Percentiles rank a stretch among this genome's conserved stretches.
Evolutionary conservation across 352 stramenopile genomes (phyloP).

Genomic region (Albugo laibachii): DNA sequence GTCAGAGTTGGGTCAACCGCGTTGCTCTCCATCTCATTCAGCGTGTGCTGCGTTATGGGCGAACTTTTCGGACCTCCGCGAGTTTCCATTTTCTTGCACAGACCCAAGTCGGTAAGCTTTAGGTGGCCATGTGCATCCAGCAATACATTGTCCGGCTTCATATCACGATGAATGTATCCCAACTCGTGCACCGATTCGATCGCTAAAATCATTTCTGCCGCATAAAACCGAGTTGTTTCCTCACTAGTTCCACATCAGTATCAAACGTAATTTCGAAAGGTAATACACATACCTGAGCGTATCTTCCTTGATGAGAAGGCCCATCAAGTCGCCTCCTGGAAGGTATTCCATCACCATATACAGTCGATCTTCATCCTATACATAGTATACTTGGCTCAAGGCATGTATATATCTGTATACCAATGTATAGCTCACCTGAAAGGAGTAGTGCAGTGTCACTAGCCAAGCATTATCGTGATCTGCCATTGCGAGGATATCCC

Average conservation of each 20-base stretch:
- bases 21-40: slow-evolving; percentile 6
- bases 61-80: slow-evolving; percentile 33
- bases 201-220: slow-evolving; percentile 94
- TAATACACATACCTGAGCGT: slow-evolving; percentile 25
- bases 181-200: slow-evolving; percentile 96
- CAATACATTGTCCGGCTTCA: slow-evolving; percentile 95
- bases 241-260: slow-evolving; percentile 14
- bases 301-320: slow-evolving; percentile 97
- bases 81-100: slow-evolving; percentile 93
- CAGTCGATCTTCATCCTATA: slow-evolving; percentile 37
- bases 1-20: background rate
- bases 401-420: slow-evolving; percentile 5
- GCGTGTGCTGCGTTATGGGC: slow-evolving; percentile 53
- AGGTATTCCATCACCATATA: slow-evolving; percentile 99
- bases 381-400: slow-evolving; percentile 6
- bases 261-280: background rate
- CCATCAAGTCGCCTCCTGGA: slow-evolving; percentile 98
- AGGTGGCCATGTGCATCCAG: slow-evolving; percentile 95
- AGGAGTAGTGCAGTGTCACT: slow-evolving; percentile 94
- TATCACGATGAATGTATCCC: slow-evolving; percentile 97
- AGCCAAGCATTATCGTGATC: slow-evolving; percentile 95
- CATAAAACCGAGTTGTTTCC: slow-evolving; percentile 87
- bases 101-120: slow-evolving; percentile 97
- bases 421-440: slow-evolving; percentile 53
- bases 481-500: slow-evolving; percentile 88